Evolutionary conservation across 1,284 basidiomycete genomes (phyloP), one percentile per base, ranked within the genome.

Genomic region (Moesziomyces sp.): DNA sequence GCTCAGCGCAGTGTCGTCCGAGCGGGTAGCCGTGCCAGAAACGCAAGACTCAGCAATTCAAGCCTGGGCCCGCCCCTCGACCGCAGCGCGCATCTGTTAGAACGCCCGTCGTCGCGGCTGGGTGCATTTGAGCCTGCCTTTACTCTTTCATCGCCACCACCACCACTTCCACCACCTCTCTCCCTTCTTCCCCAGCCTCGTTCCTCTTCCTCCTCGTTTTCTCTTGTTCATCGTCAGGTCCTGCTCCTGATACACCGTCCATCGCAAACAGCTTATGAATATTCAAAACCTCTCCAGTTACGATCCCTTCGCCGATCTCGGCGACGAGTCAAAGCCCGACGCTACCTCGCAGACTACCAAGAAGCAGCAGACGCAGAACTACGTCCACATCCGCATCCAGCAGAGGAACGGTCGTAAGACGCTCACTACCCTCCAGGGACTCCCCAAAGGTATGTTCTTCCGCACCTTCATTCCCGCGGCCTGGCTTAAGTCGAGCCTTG

Each of bases 351-450:
- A 65, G 56, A 64, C 69, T 57, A 57, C 71, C 35, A 74, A 68
- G 60, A 78, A 79, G 68, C 67, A 77, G 24, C 75, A 79, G 73
- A 68, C 69, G 42, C 74, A 83, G 61, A 79, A 81, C 67, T 83
- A 85, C 82, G 84, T 86, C 51, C 86, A 86, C 78, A 86, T 86
- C 71, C 85, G 88, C 88, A 93, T 99, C 84, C 97, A 99, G 87
- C 97, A 99, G 87, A 90, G 97, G 83, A 99, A 99, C 90, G 97
- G 97, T 79, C 90, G 97, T 82, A 99, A 99, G 89, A 97, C 95
- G 73, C 87, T 99, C 87, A 99, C 97, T 46, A 99, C 96, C 63
- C 89, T 99, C 77, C 96, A 99, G 87, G 97, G 97, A 76, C 87
- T 99, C 73, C 93, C 93, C 66, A 94, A 93, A 87, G 91, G 94